These are phyloP conservation scores for Fagopyrum homotropicum DNA, from an alignment of 148 eudicot species.

Conservation along the genomic window DNA sequence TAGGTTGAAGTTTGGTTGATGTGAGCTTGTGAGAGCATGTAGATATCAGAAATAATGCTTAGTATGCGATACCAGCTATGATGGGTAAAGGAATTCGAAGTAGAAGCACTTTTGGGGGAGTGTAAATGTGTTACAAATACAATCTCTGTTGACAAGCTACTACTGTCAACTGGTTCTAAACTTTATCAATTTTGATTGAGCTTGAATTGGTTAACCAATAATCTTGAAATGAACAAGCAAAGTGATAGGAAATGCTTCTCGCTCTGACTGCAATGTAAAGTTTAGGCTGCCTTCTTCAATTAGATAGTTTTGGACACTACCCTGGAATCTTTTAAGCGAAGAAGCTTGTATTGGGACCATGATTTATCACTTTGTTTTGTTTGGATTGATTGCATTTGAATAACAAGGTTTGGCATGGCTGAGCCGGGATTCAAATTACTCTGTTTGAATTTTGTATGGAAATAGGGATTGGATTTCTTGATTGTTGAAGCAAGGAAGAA, in stretches of 20 bases:
- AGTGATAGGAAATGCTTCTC: background rate
- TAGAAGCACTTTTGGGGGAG: background rate
- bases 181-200: background rate
- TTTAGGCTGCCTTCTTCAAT: background rate
- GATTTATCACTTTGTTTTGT: background rate
- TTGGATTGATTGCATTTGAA: background rate
- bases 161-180: background rate
- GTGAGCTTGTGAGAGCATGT: background rate
- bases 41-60: background rate
- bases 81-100: background rate
- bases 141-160: background rate
- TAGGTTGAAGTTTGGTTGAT: background rate
- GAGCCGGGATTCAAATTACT: background rate
- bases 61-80: background rate
- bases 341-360: background rate
- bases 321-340: background rate
- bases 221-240: background rate
- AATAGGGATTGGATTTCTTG: slow-evolving; percentile 51
- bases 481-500: slow-evolving; percentile 52
- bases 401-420: background rate
- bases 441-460: background rate
- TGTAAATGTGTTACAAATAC: background rate
- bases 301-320: no score
- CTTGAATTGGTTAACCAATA: background rate
- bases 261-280: background rate